Percentiles rank a stretch among this genome's conserved stretches.
Conservation (phyloP, 2,329 filamentous ascomycete species). For the Trichoderma pleuroti region DNA sequence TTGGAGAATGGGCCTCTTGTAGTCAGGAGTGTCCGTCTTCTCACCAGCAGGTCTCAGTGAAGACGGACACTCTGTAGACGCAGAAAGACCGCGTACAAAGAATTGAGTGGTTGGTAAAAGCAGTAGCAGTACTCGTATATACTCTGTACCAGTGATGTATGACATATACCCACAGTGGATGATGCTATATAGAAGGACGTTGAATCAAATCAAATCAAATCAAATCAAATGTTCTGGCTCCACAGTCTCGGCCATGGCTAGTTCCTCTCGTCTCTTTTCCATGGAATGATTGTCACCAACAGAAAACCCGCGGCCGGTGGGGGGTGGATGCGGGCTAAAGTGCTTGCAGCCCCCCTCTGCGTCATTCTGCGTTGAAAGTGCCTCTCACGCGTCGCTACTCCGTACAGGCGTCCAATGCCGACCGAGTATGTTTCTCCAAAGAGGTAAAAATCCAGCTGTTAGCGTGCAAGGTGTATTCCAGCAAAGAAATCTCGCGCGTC, state of each 20-base stretch:
- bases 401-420: background rate
- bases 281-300: background rate
- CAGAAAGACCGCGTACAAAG: background rate
- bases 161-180: slow-evolving; percentile 1
- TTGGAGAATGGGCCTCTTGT: background rate
- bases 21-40: background rate
- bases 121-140: background rate
- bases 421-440: background rate
- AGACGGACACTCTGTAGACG: background rate
- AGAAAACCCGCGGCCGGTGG: background rate
- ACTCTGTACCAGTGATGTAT: background rate
- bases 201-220: background rate
- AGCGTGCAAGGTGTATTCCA: background rate
- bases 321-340: background rate
- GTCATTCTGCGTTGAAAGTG: background rate
- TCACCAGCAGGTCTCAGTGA: background rate
- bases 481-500: background rate
- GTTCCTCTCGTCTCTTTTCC: background rate
- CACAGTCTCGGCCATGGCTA: background rate
- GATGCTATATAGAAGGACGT: background rate
- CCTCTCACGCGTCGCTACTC: background rate
- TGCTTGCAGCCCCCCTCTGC: background rate
- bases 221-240: background rate
- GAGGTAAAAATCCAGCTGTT: background rate
- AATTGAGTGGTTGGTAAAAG: background rate